Percentiles rank a stretch among this genome's conserved stretches.
Evolutionary conservation across 352 stramenopile species (phyloP).

Genomic region (Globisporangium emineosum): DNA sequence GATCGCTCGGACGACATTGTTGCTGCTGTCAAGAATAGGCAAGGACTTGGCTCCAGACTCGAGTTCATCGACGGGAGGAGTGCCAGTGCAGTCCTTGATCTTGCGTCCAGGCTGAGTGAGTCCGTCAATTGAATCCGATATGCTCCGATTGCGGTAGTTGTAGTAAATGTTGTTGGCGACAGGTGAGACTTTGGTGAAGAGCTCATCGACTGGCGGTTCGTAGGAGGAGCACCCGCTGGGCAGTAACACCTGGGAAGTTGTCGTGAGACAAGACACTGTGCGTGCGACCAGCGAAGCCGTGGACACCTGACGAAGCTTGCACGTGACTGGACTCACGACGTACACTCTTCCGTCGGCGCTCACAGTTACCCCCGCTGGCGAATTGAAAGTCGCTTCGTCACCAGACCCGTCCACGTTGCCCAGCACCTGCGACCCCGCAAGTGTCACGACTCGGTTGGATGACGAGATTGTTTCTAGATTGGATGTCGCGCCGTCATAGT

Average conservation of each 20-base stretch:
- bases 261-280: constrained; percentile 73
- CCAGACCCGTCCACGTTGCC: constrained; percentile 85
- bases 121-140: constrained; percentile 38
- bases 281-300: constrained; percentile 66
- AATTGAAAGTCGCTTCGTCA: constrained; percentile 87
- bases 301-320: constrained; percentile 84
- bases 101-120: constrained; percentile 52
- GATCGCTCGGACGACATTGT: constrained; percentile 25
- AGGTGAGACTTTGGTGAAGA: constrained; percentile 76
- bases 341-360: constrained; percentile 87
- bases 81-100: constrained; percentile 91
- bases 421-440: constrained; percentile 77
- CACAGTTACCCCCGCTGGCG: constrained; percentile 85
- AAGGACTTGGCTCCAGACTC: constrained; percentile 65
- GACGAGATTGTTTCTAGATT: constrained; percentile 66
- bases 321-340: constrained; percentile 88
- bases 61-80: constrained; percentile 79
- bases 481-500: constrained; percentile 55
- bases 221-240: constrained; percentile 94
- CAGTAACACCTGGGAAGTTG: constrained; percentile 77
- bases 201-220: constrained; percentile 88
- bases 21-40: constrained; percentile 23
- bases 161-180: constrained; percentile 92
- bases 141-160: constrained; percentile 70
- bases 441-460: constrained; percentile 81